Evolutionary conservation across 1,284 basidiomycete species (phyloP), one percentile per base, ranked within the genome.

Genomic region (Fomitiporia mediterranea): DNA sequence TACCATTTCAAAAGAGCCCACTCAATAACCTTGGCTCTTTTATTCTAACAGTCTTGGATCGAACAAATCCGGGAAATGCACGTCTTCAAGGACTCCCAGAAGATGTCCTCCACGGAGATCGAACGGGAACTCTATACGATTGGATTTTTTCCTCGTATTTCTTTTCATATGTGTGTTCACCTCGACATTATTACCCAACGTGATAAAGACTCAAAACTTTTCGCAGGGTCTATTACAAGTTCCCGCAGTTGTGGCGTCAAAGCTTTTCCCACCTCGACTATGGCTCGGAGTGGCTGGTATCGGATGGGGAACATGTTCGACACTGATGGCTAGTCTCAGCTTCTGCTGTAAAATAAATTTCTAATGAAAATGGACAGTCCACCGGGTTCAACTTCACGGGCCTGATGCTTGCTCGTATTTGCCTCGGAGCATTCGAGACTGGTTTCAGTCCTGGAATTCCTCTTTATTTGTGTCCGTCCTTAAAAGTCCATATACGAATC

Each of bases 101-200:
- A 42, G 86, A 89, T 60, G 69, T 76, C 9, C 77, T 90, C 3
- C 74, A 75, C 27, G 86, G 86, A 2, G 88, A 90, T 63, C 77
- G 78, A 5, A 83, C 80, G 0, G 87, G 87, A 2, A 62, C 74
- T 15, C 70, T 80, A 21, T 90, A 85, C 63, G 86, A 87, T 64
- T 89, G 86, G 86, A 70, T 87, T 51, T 86, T 82, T 58, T 85
- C 88, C 0, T 76, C 77, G 2, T 90, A 90, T 68, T 90, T 83
- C 69, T 81, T 90, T 68, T 81, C 87, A 58, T 89, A 88, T 64
- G 86, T 85, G 59, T 51, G 44, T 34, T 30, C 8, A 11, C 17
- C 11, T 27, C 9, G 8, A 30, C 44, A 5, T 30, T 81, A 71
- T 6, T 4, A 34, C n/a, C 3, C 21, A 17, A 21, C 21, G 8